These are phyloP conservation scores for Lactarius hengduanensis DNA, from an alignment of 768 basidiomycete species.

Conservation along the genomic window DNA sequence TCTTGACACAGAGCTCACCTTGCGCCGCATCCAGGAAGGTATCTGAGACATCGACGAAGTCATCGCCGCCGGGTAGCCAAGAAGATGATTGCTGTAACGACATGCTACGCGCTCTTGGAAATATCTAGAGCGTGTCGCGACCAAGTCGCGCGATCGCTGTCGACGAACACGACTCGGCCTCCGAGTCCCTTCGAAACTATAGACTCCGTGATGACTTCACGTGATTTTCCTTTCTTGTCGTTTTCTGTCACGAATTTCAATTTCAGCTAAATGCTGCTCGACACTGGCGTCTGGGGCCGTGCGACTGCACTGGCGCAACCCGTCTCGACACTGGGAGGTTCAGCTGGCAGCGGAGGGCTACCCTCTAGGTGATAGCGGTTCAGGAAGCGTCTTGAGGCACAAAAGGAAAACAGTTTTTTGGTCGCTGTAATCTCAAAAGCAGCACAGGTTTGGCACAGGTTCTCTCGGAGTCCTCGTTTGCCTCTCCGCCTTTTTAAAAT, in stretches of 20 bases:
- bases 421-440: no score
- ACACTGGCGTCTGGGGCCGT: no score
- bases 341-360: not conserved
- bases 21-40: slow-evolving; percentile 58
- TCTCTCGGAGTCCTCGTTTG: no score
- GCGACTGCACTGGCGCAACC: no score
- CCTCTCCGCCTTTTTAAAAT: no score
- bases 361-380: no score
- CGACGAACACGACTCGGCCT: not conserved
- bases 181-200: not conserved
- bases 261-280: not conserved
- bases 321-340: no score
- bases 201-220: not conserved
- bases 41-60: slow-evolving; percentile 62
- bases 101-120: slow-evolving; percentile 9
- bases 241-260: not conserved
- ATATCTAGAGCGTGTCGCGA: slow-evolving; percentile 7
- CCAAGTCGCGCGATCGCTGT: slow-evolving; percentile 9
- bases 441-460: no score
- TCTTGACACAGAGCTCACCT: slow-evolving; percentile 43
- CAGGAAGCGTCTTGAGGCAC: not conserved
- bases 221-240: not conserved
- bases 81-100: not conserved
- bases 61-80: slow-evolving; percentile 52
- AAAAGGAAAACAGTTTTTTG: not conserved